Percentiles rank a stretch among this genome's conserved stretches.
phyloP scores from a whole-genome alignment of 2,329 filamentous ascomycete genomes.

The Bipolaris oryzae region DNA sequence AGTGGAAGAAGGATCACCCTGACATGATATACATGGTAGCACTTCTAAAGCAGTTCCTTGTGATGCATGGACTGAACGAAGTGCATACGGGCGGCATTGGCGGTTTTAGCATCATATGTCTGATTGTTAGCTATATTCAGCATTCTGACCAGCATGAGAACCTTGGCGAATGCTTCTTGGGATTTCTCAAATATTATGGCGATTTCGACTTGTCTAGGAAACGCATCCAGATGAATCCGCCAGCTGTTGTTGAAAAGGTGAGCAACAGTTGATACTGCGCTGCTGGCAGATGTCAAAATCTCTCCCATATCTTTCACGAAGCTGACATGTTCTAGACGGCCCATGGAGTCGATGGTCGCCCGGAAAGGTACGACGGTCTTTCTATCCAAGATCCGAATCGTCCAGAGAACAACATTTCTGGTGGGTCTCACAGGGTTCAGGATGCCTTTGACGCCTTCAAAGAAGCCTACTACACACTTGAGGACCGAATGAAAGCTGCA shows the following conservation, averaged over 20 bases:
- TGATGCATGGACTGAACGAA: slow-evolving; percentile 90
- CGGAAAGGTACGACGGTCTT: slow-evolving; percentile 62
- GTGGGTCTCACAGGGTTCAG: slow-evolving; percentile 74
- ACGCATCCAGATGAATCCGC: slow-evolving; percentile 75
- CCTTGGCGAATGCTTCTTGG: slow-evolving; percentile 79
- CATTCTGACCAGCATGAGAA: slow-evolving; percentile 64
- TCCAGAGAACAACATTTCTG: slow-evolving; percentile 83
- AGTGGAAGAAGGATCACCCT: slow-evolving; percentile 80
- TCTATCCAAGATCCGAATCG: slow-evolving; percentile 94
- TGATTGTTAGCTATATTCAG: slow-evolving; percentile 85
- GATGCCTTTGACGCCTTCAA: slow-evolving; percentile 74
- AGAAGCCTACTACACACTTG: slow-evolving; percentile 48
- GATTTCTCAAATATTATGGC: slow-evolving; percentile 90
- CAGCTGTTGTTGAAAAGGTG: slow-evolving; percentile 79
- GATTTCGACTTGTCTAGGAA: slow-evolving; percentile 73
- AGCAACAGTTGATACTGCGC: slow-evolving; percentile 26
- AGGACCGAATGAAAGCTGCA: slow-evolving; percentile 59
- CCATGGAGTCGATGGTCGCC: slow-evolving; percentile 39
- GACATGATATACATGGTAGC: slow-evolving; percentile 86
- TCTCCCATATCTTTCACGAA: background rate
- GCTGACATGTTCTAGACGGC: slow-evolving; percentile 23
- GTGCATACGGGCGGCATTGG: slow-evolving; percentile 89
- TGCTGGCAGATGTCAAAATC: background rate
- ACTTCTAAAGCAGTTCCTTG: slow-evolving; percentile 88
- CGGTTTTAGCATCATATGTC: slow-evolving; percentile 91